These are phyloP conservation scores for Eragrostis nindensis DNA, from an alignment of 176 grass and related monocot genomes.

Conservation along the genomic window DNA sequence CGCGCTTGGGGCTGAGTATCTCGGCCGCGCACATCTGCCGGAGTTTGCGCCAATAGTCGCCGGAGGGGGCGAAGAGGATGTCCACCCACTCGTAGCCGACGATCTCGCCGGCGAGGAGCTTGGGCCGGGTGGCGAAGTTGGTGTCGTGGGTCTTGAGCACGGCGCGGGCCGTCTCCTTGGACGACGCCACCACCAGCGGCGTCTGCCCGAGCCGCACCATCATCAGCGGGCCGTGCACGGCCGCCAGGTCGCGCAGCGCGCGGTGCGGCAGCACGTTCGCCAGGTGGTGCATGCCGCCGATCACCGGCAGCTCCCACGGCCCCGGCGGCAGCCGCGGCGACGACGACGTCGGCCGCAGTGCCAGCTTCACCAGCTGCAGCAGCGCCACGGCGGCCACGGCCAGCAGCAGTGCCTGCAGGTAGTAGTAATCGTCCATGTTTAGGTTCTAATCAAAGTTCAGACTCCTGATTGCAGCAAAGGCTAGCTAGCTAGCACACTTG, in stretches of 20 bases:
- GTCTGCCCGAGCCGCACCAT: conserved; percentile 52
- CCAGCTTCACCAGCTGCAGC: conserved; percentile 27
- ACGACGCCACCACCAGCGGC: conserved; percentile 43
- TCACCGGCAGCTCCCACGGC: conserved; percentile 44
- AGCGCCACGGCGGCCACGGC: background rate
- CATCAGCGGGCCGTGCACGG: conserved; percentile 49
- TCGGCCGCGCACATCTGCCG: conserved; percentile 55
- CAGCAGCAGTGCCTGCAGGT: background rate
- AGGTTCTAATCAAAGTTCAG: no score
- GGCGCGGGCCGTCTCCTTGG: conserved; percentile 46
- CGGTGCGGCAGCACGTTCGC: conserved; percentile 55
- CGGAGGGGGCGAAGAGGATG: conserved; percentile 59
- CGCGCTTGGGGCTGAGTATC: conserved; percentile 54
- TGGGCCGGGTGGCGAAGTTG: conserved; percentile 55
- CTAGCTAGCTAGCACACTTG: no score
- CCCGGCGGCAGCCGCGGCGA: background rate
- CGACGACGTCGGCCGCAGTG: background rate
- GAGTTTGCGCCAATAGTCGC: conserved; percentile 63
- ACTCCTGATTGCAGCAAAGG: no score
- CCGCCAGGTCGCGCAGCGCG: conserved; percentile 25
- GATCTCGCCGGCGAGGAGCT: conserved; percentile 57
- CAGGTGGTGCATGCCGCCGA: conserved; percentile 63
- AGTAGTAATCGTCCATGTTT: no score
- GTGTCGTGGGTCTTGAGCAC: conserved; percentile 62
- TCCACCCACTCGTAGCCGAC: conserved; percentile 54